These are phyloP conservation scores for Agastache rugosa DNA, from an alignment of 257 asterid genomes.

Conservation along the genomic window DNA sequence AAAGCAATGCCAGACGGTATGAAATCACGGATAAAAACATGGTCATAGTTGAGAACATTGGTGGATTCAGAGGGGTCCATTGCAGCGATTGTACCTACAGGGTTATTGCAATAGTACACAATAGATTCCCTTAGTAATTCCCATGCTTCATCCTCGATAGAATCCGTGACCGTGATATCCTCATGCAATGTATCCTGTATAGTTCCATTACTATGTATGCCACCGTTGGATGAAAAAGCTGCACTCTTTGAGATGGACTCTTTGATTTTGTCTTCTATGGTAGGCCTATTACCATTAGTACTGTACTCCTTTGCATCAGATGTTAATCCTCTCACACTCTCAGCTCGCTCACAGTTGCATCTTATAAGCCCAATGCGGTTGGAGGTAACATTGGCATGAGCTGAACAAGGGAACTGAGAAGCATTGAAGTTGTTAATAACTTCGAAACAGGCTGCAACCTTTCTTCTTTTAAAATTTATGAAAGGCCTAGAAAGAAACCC, in stretches of 20 bases:
- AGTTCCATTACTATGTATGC: constrained; percentile 42
- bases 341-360: constrained; percentile 62
- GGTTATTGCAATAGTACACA: constrained; percentile 68
- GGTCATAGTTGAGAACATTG: constrained; percentile 69
- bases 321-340: constrained; percentile 51
- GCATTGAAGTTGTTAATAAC: constrained; percentile 3
- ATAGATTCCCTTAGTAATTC: constrained; percentile 59
- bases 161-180: constrained; percentile 37
- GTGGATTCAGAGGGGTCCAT: constrained; percentile 63
- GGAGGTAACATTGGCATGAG: constrained; percentile 29
- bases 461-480: constrained; percentile 47
- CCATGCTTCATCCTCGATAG: constrained; percentile 79
- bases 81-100: constrained; percentile 80
- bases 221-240: constrained; percentile 45
- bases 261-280: constrained; percentile 39
- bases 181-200: constrained; percentile 35
- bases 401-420: constrained; percentile 28
- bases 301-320: constrained; percentile 44
- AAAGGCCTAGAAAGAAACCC: constrained; percentile 35
- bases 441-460: constrained; percentile 12
- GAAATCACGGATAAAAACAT: constrained; percentile 78
- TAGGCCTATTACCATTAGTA: constrained; percentile 35
- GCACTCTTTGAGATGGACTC: constrained; percentile 41
- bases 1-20: constrained; percentile 80
- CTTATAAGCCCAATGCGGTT: constrained; percentile 31